A percentile compares a stretch with the other conserved stretches of the same genome.
phyloP scores from a whole-genome alignment of 306 rosid species.

The Luffa acutangula region DNA sequence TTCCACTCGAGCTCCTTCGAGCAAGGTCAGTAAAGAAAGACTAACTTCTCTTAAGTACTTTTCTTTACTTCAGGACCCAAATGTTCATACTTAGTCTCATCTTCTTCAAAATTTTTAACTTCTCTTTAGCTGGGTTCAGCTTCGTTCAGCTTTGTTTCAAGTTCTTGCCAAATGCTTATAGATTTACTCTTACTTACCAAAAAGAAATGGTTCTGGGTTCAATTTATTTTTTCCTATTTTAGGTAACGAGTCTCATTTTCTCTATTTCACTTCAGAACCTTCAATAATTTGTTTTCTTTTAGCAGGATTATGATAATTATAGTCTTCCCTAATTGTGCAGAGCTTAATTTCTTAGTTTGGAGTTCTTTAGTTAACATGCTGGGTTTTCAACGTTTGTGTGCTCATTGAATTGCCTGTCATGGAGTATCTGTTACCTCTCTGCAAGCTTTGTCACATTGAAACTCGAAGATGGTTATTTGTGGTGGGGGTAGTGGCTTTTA shows the following conservation, averaged over 20 bases:
- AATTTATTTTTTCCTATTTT: not conserved
- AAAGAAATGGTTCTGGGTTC: not conserved
- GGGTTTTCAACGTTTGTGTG: conserved; percentile 7
- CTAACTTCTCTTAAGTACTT: not conserved
- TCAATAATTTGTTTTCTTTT: not conserved
- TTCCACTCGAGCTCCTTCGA: not conserved
- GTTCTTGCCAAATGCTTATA: not conserved
- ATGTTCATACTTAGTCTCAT: not conserved
- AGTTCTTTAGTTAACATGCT: conserved; percentile 13
- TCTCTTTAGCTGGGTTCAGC: not conserved
- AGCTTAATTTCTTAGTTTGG: conserved; percentile 8
- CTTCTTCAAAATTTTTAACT: not conserved
- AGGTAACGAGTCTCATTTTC: not conserved
- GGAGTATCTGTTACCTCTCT: conserved; percentile 25
- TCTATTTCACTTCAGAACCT: not conserved
- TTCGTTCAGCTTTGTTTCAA: not conserved
- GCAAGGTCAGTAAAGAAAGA: not conserved
- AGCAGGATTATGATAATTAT: not conserved
- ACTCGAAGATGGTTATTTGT: conserved; percentile 45
- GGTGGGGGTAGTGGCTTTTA: conserved; percentile 49
- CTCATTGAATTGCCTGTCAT: conserved; percentile 8
- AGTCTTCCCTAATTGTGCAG: conserved; percentile 11
- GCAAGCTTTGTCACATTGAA: conserved; percentile 27
- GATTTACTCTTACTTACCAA: not conserved
- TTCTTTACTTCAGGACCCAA: conserved; percentile 9